Base-by-base conservation (phyloP, 257 asterid genomes). In the Lantana camara region DNA sequence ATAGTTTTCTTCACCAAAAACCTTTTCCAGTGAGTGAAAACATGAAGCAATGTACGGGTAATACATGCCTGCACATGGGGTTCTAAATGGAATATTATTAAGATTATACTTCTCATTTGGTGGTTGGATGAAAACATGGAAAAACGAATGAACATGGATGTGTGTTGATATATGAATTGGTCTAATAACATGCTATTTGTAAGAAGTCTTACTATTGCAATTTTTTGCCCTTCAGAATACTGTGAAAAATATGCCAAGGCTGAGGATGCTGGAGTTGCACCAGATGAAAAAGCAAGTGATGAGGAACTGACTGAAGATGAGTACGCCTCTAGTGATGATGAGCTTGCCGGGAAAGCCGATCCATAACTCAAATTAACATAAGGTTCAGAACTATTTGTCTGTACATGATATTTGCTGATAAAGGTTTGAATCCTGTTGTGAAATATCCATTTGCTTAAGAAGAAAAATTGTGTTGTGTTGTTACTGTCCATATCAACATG, bases 171-270 rank as follows among this genome's bases (percentile, higher is more conserved):
- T 3, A 4, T 12, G 17, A 10, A 19, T 9, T 55, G 12, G 48
- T 21, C 4, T 22, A 23, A 6, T 40, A 20, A 49, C 49, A 29
- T 58, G 47, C 44, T 17, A 19, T 24, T 58, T 30, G n/a, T 58
- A 57, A 16, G 40, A 50, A 32, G 15, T 38, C 47, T 62, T 40
- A n/a, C n/a, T n/a, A 24, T 41, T 21, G 60, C 40, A 32, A 27
- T 17, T 23, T 11, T 7, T 67, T 73, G n/a, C 50, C 45, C 34
- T 52, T 27, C 80, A 90, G 97, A 90, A 68, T 85, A 74, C 34
- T 85, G 96, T 8, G 86, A 87, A 68, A 90, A 85, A 70, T 85
- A 81, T 57, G 97, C 97, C 0, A 90, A 85, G 83, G 85, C 90
- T 24, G 87, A 75, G 45, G 90, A 87, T 72, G 90, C 82, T 2